Percentiles rank a stretch among this genome's conserved stretches.
phyloP scores from a whole-genome alignment of 2,329 filamentous ascomycete genomes.

The Pseudogymnoascus sp. region DNA sequence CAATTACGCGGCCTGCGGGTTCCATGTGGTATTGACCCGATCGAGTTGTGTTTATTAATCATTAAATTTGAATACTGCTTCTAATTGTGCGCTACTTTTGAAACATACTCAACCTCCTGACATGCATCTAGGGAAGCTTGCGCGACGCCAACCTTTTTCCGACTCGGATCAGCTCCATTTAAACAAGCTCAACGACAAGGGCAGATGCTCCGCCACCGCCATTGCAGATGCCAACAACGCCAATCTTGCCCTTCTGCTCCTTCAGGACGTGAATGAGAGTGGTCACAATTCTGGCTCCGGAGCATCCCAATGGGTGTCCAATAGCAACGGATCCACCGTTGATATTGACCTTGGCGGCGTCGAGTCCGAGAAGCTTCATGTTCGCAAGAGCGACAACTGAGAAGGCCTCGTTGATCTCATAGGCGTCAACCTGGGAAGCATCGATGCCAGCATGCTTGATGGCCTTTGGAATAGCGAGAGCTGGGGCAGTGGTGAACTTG shows the following conservation, averaged over 20 bases:
- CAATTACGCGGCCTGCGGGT: neutral
- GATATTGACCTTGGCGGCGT: conserved; percentile 83
- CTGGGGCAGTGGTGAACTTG: conserved; percentile 91
- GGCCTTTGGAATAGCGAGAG: conserved; percentile 93
- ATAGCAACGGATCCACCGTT: conserved; percentile 93
- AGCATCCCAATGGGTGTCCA: conserved; percentile 88
- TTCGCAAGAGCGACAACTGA: conserved; percentile 94
- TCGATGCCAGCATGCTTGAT: conserved; percentile 86
- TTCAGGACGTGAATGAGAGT: conserved; percentile 82
- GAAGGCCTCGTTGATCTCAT: conserved; percentile 99
- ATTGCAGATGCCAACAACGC: conserved; percentile 93
- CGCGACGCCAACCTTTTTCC: neutral
- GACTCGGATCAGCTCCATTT: neutral
- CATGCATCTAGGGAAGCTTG: neutral
- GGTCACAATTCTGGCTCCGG: conserved; percentile 85
- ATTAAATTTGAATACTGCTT: conserved; percentile 7
- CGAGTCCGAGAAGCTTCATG: conserved; percentile 78
- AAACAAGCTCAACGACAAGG: conserved; percentile 66
- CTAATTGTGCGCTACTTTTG: conserved; percentile 8
- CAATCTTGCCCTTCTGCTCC: conserved; percentile 89
- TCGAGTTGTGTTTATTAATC: conserved; percentile 3
- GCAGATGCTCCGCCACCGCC: conserved; percentile 93
- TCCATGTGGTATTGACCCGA: neutral
- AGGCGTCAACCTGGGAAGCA: conserved; percentile 73
- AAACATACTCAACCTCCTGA: conserved; percentile 1